A percentile compares a stretch with the other conserved stretches of the same genome.
Conservation (phyloP, 73 alveolate species). For the Blepharisma stoltei region DNA sequence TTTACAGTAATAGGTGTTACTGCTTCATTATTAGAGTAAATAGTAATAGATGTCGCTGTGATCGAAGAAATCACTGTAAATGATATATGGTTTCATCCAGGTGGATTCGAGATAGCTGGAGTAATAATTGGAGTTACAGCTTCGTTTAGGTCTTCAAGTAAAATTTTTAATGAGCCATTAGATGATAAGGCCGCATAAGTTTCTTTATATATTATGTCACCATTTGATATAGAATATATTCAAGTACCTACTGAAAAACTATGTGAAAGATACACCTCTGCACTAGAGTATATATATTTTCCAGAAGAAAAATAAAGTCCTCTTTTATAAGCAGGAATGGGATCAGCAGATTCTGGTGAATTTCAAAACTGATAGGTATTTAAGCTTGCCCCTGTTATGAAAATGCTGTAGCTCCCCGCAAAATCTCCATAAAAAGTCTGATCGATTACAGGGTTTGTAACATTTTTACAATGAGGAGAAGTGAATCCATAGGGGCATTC, state of each 20-base stretch:
- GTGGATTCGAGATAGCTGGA: too few species aligned
- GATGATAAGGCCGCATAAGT: background rate
- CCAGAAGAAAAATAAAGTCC: background rate
- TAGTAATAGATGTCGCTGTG: background rate
- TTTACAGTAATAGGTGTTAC: background rate
- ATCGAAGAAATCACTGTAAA: background rate
- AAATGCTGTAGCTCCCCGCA: too few species aligned
- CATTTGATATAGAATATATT: constrained; percentile 2
- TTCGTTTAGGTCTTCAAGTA: background rate
- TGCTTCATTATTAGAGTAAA: background rate
- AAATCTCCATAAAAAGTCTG: too few species aligned
- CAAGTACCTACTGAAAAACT: background rate
- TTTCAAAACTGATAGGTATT: background rate
- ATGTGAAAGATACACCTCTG: background rate
- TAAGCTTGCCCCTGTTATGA: too few species aligned
- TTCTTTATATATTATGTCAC: background rate
- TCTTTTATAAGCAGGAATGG: constrained; percentile 8
- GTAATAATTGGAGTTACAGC: background rate
- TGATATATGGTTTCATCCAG: background rate
- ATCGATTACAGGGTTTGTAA: too few species aligned
- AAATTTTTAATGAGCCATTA: background rate
- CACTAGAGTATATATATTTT: background rate
- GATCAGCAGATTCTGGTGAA: constrained; percentile 5
- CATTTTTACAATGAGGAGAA: too few species aligned
- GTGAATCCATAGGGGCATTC: constrained; percentile 12